Base-by-base conservation (phyloP, 2,329 filamentous ascomycete species). In the Gaeumannomyces sp. region DNA sequence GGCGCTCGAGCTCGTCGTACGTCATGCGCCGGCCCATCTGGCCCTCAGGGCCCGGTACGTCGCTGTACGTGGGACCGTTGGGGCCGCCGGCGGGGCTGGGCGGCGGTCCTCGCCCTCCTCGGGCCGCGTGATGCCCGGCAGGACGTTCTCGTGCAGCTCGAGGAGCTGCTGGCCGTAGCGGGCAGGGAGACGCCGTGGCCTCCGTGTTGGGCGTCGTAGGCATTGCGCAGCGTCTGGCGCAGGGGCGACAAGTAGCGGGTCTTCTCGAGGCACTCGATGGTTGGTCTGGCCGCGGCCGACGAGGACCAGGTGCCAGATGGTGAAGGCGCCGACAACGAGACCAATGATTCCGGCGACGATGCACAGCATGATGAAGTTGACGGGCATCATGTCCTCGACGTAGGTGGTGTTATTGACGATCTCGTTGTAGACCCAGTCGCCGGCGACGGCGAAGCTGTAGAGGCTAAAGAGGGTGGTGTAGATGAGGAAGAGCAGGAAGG, bases 241-340 rank as follows among this genome's bases (percentile, higher is more conserved):
- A 97, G 75, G 0, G 92, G 92, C 13, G 90, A 92, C 10, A 97
- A 84, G 76, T 99, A 99, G 64, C 95, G 86, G 2, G 94, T 98
- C 81, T 95, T 97, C 77, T 99, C 95, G 66, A 99, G 80, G 71
- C 90, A 96, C 76, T 99, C 95, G 66, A 99, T 97, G 3, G 95
- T 99, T n/a, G 1, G 95, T 99, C 76, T 96, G 88, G 4, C 92
- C 92, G 31, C 85, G 84, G 64, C 85, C 79, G 1, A 92, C 91
- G 1, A 99, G 83, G 74, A 90, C 86, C 65, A 98, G 83, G 80
- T 99, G 95, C 93, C 95, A 99, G 1, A 80, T 84, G 0, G 93
- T 97, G 73, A 99, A 99, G 0, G 91, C 92, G 16, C 88, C 88
- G 27, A 99, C 82, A 1, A 97, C 94, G 11, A 99, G 77, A 0